Percentiles rank a stretch among this genome's conserved stretches.
Evolutionary conservation across 2,329 filamentous ascomycete species (phyloP).

Genomic region (Cladobotryum protrusum): DNA sequence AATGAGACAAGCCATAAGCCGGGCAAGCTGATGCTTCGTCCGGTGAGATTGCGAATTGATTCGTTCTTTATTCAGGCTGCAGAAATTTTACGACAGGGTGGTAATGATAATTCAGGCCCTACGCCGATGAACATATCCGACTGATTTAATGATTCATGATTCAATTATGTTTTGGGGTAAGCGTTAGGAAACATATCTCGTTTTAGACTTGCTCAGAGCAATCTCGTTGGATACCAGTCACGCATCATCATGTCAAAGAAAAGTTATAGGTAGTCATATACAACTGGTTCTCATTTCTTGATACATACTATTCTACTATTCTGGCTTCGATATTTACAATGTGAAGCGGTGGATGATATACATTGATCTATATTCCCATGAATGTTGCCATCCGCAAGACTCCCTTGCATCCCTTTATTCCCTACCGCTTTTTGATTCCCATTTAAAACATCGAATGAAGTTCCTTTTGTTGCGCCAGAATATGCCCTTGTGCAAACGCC

Average conservation of each 20-base stretch:
- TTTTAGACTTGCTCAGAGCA: not conserved
- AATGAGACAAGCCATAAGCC: slow-evolving; percentile 25
- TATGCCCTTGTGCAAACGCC: too few relatives aligned
- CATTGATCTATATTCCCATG: too few relatives aligned
- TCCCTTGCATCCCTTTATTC: too few relatives aligned
- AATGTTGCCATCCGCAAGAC: too few relatives aligned
- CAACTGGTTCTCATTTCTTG: not conserved
- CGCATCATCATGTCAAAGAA: too few relatives aligned
- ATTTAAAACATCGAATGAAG: too few relatives aligned
- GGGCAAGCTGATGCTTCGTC: slow-evolving; percentile 27
- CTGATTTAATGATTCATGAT: not conserved
- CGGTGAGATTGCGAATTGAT: slow-evolving; percentile 32
- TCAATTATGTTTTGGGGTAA: too few relatives aligned
- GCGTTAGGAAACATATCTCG: not conserved
- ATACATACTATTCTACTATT: too few relatives aligned
- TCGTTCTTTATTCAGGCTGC: slow-evolving; percentile 35
- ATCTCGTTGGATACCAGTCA: not conserved
- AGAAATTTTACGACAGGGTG: slow-evolving; percentile 19
- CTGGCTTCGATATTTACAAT: too few relatives aligned
- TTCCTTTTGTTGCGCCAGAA: not conserved
- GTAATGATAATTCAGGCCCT: slow-evolving; percentile 4
- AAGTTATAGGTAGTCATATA: too few relatives aligned
- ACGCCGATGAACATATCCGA: not conserved
- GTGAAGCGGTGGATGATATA: too few relatives aligned
- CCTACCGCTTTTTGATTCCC: too few relatives aligned